Evolutionary conservation across 208 protist species (phyloP), one percentile per base, ranked within the genome.

Genomic region (Acanthamoeba quina): DNA sequence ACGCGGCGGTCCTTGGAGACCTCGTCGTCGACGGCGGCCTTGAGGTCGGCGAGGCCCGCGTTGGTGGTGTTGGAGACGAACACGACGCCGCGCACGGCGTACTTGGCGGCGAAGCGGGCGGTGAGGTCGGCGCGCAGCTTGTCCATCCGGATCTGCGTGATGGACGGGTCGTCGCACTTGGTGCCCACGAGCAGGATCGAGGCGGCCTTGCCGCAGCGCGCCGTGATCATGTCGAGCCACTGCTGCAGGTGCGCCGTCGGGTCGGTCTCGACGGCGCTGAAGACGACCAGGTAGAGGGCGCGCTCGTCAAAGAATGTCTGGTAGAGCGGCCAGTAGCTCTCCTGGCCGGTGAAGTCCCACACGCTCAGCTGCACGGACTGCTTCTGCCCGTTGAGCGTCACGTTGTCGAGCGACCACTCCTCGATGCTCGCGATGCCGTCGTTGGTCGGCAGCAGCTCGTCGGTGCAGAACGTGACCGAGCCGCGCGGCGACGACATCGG

Each of bases 341-440:
- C 64, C 64, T 70, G 64, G 64, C 64, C 64, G 17, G 64, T 70
- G 64, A 70, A 70, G 64, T 70, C 64, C 64, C 64, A 70, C 64
- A 70, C 64, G 64, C 64, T 70, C 5, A 70, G 64, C 64, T 70
- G 64, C 10, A 70, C 64, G 19, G 64, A 70, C 29, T 70, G 64
- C 64, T 70, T 70, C 64, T 26, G 26, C 10, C 64, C 64, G 64
- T 70, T 70, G 26, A 70, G 29, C 7, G 64, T 70, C 10, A 70
- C 21, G 29, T 70, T 70, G 64, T 70, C 64, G 26, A 70, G 64
- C 19, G 64, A 70, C 64, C 64, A 70, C 29, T 70, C 64, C 64
- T 70, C 64, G 64, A 70, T 70, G 64, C 64, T 70, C 7, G 64
- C 64, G 21, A 70, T 70, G 64, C 64, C 64, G 29, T 70, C 64